Evolutionary conservation across 2,329 filamentous ascomycete genomes (phyloP), one percentile per base, ranked within the genome.

Genomic region (Amphichorda felina): DNA sequence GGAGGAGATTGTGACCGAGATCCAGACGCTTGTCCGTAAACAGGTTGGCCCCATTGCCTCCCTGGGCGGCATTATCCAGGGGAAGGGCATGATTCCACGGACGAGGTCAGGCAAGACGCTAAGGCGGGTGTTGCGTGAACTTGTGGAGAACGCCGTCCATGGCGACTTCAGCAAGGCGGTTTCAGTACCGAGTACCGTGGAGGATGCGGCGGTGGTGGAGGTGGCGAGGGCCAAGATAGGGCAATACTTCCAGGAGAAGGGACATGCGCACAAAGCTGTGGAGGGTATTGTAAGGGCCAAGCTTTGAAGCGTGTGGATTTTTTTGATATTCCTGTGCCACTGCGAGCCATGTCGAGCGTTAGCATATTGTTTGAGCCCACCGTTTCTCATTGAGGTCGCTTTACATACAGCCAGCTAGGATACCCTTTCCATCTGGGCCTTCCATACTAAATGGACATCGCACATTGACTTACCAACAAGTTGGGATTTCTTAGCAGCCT

Each of bases 71-170:
- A 81, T 94, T 49, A 82, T 94, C 35, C 82, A 86, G 43, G 84
- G 84, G 27, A 77, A 76, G 44, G 79, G 79, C 13, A 88, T 94
- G 70, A 94, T 95, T 35, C 88, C 89, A 5, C 88, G 88, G 64
- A 95, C 89, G 13, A 63, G 88, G 19, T 86, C 80, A n/a, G 89
- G 89, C 19, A 96, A 95, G 70, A 94, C 86, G 4, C 57, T 95
- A 40, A 68, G 88, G 4, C 67, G 88, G 17, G 85, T 94, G 22
- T 59, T 95, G 53, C 69, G 84, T 22, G 84, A 94, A 59, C 60
- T 95, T 44, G 61, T 94, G 13, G 88, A 95, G 61, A 85, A 93
- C 50, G 86, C 75, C 1, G 75, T 79, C 5, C 70, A 79, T 40
- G 83, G 74, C 1, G 74, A 88, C 18, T 81, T 81, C 46, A 78